Conservation (phyloP, 75 land plant species). For the Sequoiadendron giganteum region DNA sequence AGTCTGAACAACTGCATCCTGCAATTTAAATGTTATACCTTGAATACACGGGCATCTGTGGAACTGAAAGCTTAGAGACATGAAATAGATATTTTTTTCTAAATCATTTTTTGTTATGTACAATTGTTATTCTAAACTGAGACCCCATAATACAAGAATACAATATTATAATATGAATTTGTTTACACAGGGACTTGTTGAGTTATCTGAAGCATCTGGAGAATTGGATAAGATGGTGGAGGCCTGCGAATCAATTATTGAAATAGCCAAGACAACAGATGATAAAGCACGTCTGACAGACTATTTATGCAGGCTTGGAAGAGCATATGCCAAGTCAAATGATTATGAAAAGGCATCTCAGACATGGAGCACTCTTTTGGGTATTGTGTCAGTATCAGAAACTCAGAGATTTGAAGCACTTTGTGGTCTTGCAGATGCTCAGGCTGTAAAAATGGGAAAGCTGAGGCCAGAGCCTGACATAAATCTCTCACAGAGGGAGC, state of each 20-base stretch:
- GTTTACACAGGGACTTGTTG: slow-evolving; percentile 31
- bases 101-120: neutral
- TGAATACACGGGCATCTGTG: neutral
- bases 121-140: neutral
- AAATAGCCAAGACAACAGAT: slow-evolving; percentile 15
- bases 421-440: slow-evolving; percentile 32
- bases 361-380: slow-evolving; percentile 27
- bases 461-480: slow-evolving; percentile 10
- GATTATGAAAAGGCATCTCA: slow-evolving; percentile 25
- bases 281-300: slow-evolving; percentile 16
- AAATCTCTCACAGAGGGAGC: slow-evolving; percentile 5
- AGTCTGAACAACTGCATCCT: neutral
- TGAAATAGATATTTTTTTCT: neutral
- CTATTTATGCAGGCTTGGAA: slow-evolving; percentile 28
- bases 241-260: slow-evolving; percentile 20
- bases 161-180: neutral
- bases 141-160: neutral
- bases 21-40: neutral
- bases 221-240: slow-evolving; percentile 24
- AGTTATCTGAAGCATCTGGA: slow-evolving; percentile 29
- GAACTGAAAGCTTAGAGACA: neutral
- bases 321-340: slow-evolving; percentile 12
- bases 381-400: slow-evolving; percentile 12
- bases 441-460: slow-evolving; percentile 27
- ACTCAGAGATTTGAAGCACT: slow-evolving; percentile 26